These are phyloP conservation scores for Penicillium cataractarum DNA, from an alignment of 495 filamentous ascomycete genomes.

Conservation along the genomic window DNA sequence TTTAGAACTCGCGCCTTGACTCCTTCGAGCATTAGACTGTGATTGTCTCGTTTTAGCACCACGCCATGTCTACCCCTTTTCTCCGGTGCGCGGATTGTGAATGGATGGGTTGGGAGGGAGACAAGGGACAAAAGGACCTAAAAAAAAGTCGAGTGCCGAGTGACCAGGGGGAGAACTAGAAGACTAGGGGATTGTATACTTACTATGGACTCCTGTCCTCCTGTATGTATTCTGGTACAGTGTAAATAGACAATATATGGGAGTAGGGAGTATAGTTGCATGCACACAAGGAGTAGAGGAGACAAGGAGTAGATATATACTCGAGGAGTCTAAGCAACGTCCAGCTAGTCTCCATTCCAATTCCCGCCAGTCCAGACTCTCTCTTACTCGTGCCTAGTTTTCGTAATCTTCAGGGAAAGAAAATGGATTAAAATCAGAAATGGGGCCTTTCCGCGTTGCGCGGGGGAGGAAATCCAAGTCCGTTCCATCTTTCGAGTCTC, in stretches of 20 bases:
- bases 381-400: too few relatives aligned
- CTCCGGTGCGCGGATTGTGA: background rate
- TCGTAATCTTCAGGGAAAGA: background rate
- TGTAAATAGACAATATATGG: too few relatives aligned
- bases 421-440: background rate
- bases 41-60: constrained; percentile 20
- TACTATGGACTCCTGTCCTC: too few relatives aligned
- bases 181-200: background rate
- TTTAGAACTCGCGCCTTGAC: constrained; percentile 17
- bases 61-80: constrained; percentile 18
- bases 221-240: too few relatives aligned
- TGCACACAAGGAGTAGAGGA: too few relatives aligned
- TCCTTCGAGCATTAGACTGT: constrained; percentile 24
- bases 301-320: too few relatives aligned
- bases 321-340: too few relatives aligned
- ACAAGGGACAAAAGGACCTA: background rate
- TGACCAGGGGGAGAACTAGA: background rate
- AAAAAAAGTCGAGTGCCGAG: too few relatives aligned
- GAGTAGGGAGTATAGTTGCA: too few relatives aligned
- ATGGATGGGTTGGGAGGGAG: background rate
- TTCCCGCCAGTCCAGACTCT: too few relatives aligned
- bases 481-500: background rate
- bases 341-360: too few relatives aligned
- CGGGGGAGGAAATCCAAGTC: background rate
- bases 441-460: constrained; percentile 1